Evolutionary conservation across 441 rosid species (phyloP), one percentile per base, ranked within the genome.

Genomic region (Corymbia citriodora): DNA sequence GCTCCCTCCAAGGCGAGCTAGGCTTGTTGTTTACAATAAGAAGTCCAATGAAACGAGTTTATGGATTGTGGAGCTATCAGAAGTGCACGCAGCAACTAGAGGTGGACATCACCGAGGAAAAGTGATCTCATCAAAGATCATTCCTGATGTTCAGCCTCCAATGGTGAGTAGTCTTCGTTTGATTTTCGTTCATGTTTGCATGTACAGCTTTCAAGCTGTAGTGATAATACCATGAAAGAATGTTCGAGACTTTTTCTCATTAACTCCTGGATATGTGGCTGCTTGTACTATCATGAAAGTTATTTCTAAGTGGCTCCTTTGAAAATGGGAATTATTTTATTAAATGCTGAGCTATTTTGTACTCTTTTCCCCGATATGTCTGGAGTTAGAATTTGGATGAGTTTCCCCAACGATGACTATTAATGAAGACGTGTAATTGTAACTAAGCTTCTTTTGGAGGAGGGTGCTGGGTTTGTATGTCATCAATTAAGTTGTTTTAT

Each of bases 41-140:
- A 95, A 91, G 93, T 96, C 98, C 27, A 97, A 97, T 90, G 96
- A 94, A 92, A 96, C 99, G n/a, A 97, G 98, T 89, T 82, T 96
- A 8, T 97, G 98, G 99, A 90, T 95, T 23, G 97, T 97, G 45
- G 97, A 96, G 92, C 93, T 97, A 31, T 96, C 98, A 79, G 95
- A 96, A 94, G 99, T 97, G 88, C 99, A 97, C 93, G 99, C 99
- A 54, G 95, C 94, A 55, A 96, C 99, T 89, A 93, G 97, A 45
- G 99, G 99, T 90, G 99, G 99, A 87, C 98, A 96, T 93, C 99
- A 97, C 91, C 94, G 99, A 92, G 99, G 99, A 68, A 96, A 93
- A 95, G 99, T 96, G 61, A 93, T 96, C 87, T 96, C 97, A 23
- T 95, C 99, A 8, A 88, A 92, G 88, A 96, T 95, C 68, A 91